A percentile compares a stretch with the other conserved stretches of the same genome.
These are phyloP conservation scores for Fusarium nodosum DNA, from an alignment of 2,329 filamentous ascomycete genomes.

Conservation along the genomic window DNA sequence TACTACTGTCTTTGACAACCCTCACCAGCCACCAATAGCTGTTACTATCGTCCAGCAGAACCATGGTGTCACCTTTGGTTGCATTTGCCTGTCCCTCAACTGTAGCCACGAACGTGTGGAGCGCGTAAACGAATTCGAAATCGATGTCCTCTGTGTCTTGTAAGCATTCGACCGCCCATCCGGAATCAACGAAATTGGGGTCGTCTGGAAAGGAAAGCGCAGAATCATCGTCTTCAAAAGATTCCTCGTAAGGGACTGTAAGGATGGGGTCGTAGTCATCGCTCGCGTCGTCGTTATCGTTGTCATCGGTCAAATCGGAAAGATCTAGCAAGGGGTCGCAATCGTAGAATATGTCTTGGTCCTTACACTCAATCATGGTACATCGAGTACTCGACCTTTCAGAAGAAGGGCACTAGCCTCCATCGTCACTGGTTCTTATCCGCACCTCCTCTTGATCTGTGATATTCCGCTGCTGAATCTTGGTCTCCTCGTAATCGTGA, in stretches of 20 bases:
- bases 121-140: slow-evolving; percentile 98
- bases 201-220: slow-evolving; percentile 66
- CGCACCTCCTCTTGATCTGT: slow-evolving; percentile 8
- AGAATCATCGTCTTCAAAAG: slow-evolving; percentile 64
- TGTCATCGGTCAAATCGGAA: slow-evolving; percentile 28
- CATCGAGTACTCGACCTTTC: slow-evolving; percentile 12
- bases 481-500: slow-evolving; percentile 10
- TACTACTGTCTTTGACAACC: slow-evolving; percentile 97
- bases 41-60: slow-evolving; percentile 96
- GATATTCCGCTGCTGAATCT: background rate
- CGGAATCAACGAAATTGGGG: slow-evolving; percentile 75
- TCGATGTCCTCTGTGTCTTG: slow-evolving; percentile 97
- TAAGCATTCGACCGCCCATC: slow-evolving; percentile 88
- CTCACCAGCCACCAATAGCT: slow-evolving; percentile 99
- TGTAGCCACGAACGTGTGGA: slow-evolving; percentile 97
- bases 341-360: slow-evolving; percentile 39
- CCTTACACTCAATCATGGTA: slow-evolving; percentile 6
- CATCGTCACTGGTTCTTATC: slow-evolving; percentile 1
- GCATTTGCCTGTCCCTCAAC: slow-evolving; percentile 99
- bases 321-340: slow-evolving; percentile 25
- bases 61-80: slow-evolving; percentile 98
- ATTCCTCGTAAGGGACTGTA: slow-evolving; percentile 62
- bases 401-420: slow-evolving; percentile 44
- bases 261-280: slow-evolving; percentile 52
- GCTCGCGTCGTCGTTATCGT: slow-evolving; percentile 45